Percentiles rank a stretch among this genome's conserved stretches.
These are phyloP conservation scores for Fraxinus angustifolia DNA, from an alignment of 305 asterid species.

Conservation along the genomic window DNA sequence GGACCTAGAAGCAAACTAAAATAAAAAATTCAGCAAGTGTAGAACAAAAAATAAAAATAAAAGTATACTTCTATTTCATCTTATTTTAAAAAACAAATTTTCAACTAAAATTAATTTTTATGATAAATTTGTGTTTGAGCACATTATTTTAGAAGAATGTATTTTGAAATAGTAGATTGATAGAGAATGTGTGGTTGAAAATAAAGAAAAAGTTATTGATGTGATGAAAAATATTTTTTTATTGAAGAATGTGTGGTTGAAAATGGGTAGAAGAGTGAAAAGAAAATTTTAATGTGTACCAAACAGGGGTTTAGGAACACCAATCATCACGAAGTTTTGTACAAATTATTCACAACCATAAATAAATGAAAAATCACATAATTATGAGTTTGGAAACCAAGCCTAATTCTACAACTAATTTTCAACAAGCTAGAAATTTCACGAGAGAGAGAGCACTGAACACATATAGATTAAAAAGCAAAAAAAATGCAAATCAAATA, in stretches of 20 bases:
- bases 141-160: no score
- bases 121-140: not conserved
- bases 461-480: not conserved
- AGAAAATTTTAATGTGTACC: no score
- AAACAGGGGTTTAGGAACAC: not conserved
- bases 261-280: no score
- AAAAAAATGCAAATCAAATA: not conserved
- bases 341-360: not conserved
- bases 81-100: no score
- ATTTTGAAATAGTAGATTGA: no score
- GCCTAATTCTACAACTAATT: not conserved
- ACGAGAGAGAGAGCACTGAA: not conserved
- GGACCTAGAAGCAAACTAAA: not conserved
- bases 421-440: not conserved
- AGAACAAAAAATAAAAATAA: no score
- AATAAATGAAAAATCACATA: not conserved
- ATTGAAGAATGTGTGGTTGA: no score
- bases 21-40: not conserved
- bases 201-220: no score
- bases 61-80: not conserved
- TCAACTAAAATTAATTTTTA: not conserved
- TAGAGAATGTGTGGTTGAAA: no score
- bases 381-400: not conserved
- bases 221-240: no score
- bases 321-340: not conserved